phyloP scores from a whole-genome alignment of 345 rosid species.

The Gossypium australe region DNA sequence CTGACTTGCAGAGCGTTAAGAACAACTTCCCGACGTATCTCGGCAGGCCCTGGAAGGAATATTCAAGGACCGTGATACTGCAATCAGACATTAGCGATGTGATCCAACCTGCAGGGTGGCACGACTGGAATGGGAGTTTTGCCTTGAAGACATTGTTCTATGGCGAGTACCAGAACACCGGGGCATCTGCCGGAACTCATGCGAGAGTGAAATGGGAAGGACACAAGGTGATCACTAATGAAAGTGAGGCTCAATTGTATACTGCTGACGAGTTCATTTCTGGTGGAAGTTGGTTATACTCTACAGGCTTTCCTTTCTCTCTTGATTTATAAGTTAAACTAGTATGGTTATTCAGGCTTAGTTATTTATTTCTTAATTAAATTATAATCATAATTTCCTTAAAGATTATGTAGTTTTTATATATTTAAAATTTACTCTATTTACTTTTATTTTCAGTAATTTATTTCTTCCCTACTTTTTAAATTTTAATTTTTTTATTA shows the following conservation, averaged over 20 bases:
- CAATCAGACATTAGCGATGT: conserved; percentile 53
- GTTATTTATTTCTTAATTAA: too few species aligned
- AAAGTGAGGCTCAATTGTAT: conserved; percentile 52
- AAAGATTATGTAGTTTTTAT: too few species aligned
- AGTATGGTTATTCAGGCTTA: too few species aligned
- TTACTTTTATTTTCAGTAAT: too few species aligned
- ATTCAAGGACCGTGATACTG: conserved; percentile 67
- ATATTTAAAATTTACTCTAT: too few species aligned
- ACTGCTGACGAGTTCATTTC: conserved; percentile 50
- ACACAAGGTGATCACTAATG: conserved; percentile 43
- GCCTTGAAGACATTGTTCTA: conserved; percentile 64
- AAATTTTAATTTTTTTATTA: too few species aligned
- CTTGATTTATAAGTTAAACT: conserved; percentile 38
- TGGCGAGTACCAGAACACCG: conserved; percentile 63
- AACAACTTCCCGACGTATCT: conserved; percentile 66
- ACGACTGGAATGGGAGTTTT: conserved; percentile 65
- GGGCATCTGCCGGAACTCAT: conserved; percentile 68
- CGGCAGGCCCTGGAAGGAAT: conserved; percentile 82
- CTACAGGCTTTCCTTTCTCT: conserved; percentile 73
- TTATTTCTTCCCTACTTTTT: too few species aligned
- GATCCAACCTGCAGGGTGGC: conserved; percentile 74
- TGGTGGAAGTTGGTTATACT: conserved; percentile 57
- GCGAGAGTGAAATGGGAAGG: conserved; percentile 75
- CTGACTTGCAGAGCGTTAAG: conserved; percentile 45
- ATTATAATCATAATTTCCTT: too few species aligned